Base-by-base conservation (phyloP, 75 land plant genomes). In the Pinus taeda region DNA sequence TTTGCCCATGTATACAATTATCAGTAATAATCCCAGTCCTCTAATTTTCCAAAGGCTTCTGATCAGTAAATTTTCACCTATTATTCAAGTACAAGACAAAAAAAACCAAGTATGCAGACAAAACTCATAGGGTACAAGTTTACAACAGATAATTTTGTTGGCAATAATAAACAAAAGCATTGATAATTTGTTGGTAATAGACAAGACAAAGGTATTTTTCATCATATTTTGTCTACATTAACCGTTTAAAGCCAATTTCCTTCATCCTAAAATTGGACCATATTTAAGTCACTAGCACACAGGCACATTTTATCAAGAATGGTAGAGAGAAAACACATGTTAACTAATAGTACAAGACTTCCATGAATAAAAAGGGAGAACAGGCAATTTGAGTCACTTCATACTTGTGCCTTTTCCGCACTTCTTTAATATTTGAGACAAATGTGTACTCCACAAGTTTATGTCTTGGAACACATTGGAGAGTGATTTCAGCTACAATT, bases 321-420 rank as follows among this genome's bases (percentile, higher is more conserved):
- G 4, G 17, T 76, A 67, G 49, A 56, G 22, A 62, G 29, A 56
- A 39, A 17, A 76, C 36, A 3, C 36, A 72, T 29, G 66, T 18
- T 15, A 7, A 18, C 42, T 49, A 75, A n/a, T 22, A 76, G 22
- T 9, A 49, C 55, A 49, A 49, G 12, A 11, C 55, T 9, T 49
- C 12, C 55, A 49, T 0, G 55, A 49, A 49, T 49, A 49, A 49
- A 49, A 49, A 49, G 55, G 55, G 55, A 49, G 55, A 49, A 13
- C 55, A 49, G 1, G 55, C 55, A 49, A 49, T 49, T 49, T 49
- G 55, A 49, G 55, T 49, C 20, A 65, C 2, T 29, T 72, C 73
- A 84, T 90, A 97, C 99, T 91, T 95, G 90, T 97, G 99, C 73
- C 90, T 97, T 78, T 93, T 95, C 79, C 84, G 87, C 15, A 97